Evolutionary conservation across 306 rosid species (phyloP), one percentile per base, ranked within the genome.

Genomic region (Urtica urens): DNA sequence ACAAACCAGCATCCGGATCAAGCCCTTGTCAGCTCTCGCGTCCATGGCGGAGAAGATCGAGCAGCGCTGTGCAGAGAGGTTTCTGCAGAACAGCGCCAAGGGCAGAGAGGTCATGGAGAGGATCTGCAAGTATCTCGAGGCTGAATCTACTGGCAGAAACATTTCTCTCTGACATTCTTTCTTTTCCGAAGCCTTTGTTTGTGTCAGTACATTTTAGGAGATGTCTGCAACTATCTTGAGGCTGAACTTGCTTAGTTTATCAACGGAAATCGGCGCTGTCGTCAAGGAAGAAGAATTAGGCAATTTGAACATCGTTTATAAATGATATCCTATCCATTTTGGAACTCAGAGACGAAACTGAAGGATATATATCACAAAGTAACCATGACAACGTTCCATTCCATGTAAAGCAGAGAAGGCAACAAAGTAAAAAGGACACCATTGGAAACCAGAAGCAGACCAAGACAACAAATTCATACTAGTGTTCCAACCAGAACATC

Each of bases 21-120:
- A 81, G 71, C 97, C 97, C 0, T 37, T 90, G 23, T 78, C 95
- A 1, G 95, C 87, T 13, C 57, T 90, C 50, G 84, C 96, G 1
- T 79, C 92, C 14, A 84, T 90, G 78, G 85, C 90, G 0, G 93
- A 90, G 48, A 90, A 81, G 76, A 86, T 82, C 27, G 99, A 90
- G 70, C 87, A 81, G 39, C 63, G 83, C 2, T 90, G 81, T 19
- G 99, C 84, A 7, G 97, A 90, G 51, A 74, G 50, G 78, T 77
- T 81, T 31, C 70, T 81, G 71, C 95, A 84, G 69, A 81, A 84
- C 55, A 79, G 92, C 67, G 82, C 61, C 21, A 81, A 78, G 69
- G 82, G 97, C 55, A 85, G 94, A 59, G 94, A 84, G 74, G 95
- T 79, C 28, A 90, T 84, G 97, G 95, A 84, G 79, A 72, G 87